These are phyloP conservation scores for Podila epicladia DNA, from an alignment of 192 early-diverging fungal species.

Conservation along the genomic window DNA sequence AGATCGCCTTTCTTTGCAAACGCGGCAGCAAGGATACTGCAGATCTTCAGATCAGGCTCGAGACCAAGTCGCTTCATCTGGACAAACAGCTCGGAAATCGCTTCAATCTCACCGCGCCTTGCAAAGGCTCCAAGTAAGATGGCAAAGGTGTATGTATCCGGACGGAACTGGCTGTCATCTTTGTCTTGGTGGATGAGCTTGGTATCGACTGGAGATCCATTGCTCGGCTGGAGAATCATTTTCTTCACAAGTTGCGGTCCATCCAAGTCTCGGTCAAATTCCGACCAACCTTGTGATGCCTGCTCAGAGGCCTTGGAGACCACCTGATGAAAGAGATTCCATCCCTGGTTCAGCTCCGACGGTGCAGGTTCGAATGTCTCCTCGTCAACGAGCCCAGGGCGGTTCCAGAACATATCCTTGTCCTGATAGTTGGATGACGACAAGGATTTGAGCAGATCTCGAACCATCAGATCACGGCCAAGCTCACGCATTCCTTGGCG, in stretches of 20 bases:
- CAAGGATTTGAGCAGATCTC: slow-evolving; percentile 14
- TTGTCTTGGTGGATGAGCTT: neutral
- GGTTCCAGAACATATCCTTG: no score
- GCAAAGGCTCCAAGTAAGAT: slow-evolving; percentile 42
- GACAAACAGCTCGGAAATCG: slow-evolving; percentile 37
- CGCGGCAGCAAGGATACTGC: slow-evolving; percentile 30
- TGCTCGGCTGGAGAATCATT: slow-evolving; percentile 12
- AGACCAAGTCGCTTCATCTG: slow-evolving; percentile 26
- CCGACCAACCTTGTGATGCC: neutral
- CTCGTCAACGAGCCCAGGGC: neutral
- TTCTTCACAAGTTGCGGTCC: slow-evolving; percentile 10
- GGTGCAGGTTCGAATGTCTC: neutral
- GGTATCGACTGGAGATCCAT: neutral
- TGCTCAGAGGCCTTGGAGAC: slow-evolving; percentile 4
- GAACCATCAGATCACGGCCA: slow-evolving; percentile 38
- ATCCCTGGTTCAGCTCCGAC: slow-evolving; percentile 26
- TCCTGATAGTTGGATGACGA: no score
- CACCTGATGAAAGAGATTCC: slow-evolving; percentile 22
- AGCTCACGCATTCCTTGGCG: slow-evolving; percentile 21
- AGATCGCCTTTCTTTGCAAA: slow-evolving; percentile 40
- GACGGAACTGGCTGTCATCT: slow-evolving; percentile 11
- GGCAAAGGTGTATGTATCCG: slow-evolving; percentile 34
- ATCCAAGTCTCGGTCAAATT: slow-evolving; percentile 4
- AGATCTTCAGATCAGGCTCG: slow-evolving; percentile 31
- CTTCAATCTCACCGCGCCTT: slow-evolving; percentile 31